These are phyloP conservation scores for Diphasiastrum complanatum DNA, from an alignment of 83 land plant species.

Conservation along the genomic window DNA sequence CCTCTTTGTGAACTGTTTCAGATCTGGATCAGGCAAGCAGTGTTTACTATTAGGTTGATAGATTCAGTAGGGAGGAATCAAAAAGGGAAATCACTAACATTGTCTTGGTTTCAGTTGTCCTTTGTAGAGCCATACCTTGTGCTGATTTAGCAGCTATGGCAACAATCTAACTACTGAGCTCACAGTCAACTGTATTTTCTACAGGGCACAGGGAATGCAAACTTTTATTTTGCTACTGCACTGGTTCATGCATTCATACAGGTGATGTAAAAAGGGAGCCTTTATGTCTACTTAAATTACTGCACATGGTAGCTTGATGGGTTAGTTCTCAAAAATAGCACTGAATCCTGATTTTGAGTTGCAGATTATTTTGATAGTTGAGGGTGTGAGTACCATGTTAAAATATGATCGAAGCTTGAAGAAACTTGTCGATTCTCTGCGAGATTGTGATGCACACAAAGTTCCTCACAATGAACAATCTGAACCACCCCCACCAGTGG, in stretches of 20 bases:
- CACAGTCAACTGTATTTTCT: too few species aligned
- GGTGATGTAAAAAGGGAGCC: constrained; percentile 27
- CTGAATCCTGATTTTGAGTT: background rate
- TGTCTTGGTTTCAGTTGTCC: background rate
- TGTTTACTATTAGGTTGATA: too few species aligned
- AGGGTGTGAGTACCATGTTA: constrained; percentile 64
- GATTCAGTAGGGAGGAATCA: too few species aligned
- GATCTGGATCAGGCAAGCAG: too few species aligned
- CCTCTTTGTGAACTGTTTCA: too few species aligned
- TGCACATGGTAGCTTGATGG: background rate
- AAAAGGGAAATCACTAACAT: too few species aligned
- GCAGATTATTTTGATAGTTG: constrained; percentile 74
- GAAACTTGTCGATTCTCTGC: too few species aligned
- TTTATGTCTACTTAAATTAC: background rate
- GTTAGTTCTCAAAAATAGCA: background rate
- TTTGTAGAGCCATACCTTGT: background rate
- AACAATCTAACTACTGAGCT: background rate
- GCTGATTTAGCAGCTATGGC: background rate
- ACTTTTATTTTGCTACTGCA: constrained; percentile 87
- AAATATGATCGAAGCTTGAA: constrained; percentile 53
- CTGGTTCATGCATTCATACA: constrained; percentile 73
- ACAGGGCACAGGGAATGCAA: constrained; percentile 96
- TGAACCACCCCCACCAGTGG: too few species aligned
- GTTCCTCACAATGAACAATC: too few species aligned
- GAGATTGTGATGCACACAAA: too few species aligned